A percentile compares a stretch with the other conserved stretches of the same genome.
phyloP scores from a whole-genome alignment of 139 green algal species.

The Chlamydomonas sp. region DNA sequence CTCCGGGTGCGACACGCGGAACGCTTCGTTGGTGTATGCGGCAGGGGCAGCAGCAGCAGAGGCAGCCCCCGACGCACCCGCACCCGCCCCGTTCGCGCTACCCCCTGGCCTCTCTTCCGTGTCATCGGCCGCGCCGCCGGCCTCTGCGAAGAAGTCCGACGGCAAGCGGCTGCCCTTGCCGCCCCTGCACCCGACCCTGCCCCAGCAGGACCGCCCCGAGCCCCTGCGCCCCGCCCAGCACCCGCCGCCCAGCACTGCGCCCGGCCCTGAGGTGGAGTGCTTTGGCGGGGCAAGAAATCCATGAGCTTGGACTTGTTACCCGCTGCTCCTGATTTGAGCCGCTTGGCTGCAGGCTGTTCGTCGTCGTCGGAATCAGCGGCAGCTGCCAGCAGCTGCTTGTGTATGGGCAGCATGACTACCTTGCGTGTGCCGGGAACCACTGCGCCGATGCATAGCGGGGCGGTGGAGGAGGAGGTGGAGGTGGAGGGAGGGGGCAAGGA shows the following conservation, averaged over 20 bases:
- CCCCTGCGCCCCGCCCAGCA: neutral
- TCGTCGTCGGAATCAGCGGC: conserved; percentile 38
- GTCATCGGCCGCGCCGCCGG: neutral
- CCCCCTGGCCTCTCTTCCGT: neutral
- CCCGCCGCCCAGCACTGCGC: conserved; percentile 14
- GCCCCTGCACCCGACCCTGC: neutral
- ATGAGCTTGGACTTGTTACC: conserved; percentile 39
- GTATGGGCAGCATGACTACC: conserved; percentile 33
- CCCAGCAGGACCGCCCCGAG: too few relatives aligned
- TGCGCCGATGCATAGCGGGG: too few relatives aligned
- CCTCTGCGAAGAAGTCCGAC: neutral
- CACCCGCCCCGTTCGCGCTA: neutral
- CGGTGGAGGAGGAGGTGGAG: too few relatives aligned
- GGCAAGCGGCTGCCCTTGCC: conserved; percentile 4
- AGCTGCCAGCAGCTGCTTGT: conserved; percentile 38
- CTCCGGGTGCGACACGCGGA: neutral
- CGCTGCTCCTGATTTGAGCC: neutral
- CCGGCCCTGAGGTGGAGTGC: conserved; percentile 4
- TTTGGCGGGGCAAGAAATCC: conserved; percentile 74
- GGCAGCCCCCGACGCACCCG: too few relatives aligned
- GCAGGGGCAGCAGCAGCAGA: neutral
- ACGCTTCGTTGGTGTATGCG: neutral
- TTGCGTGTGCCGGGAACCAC: conserved; percentile 17
- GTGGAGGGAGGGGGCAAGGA: too few relatives aligned
- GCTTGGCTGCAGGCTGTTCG: conserved; percentile 30